These are phyloP conservation scores for Hypoxylon sp. DNA, from an alignment of 2,329 filamentous ascomycete species.

Conservation along the genomic window DNA sequence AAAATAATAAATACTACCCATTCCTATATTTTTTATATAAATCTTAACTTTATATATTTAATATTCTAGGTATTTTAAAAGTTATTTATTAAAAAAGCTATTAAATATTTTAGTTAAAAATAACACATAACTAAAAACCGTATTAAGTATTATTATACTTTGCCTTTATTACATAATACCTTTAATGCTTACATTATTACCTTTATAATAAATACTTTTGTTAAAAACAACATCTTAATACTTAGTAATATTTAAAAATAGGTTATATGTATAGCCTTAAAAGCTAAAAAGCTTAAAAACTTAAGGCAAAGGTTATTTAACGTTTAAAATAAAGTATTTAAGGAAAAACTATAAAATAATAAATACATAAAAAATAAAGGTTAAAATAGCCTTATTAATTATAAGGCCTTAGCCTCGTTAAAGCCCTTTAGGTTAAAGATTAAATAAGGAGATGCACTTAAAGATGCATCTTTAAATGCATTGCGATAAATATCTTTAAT, in stretches of 20 bases:
- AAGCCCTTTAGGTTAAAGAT: no score
- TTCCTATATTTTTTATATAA: constrained; percentile 2
- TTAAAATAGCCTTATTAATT: not conserved
- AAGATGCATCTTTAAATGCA: no score
- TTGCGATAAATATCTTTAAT: no score
- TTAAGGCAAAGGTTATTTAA: not conserved
- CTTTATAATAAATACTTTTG: not conserved
- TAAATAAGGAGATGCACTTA: no score
- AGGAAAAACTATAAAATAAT: not conserved
- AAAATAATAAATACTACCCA: constrained; percentile 2
- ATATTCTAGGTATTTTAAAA: not conserved
- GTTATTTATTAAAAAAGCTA: not conserved
- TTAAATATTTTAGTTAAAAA: not conserved
- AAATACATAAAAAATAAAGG: constrained; percentile 3
- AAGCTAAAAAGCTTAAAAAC: not conserved
- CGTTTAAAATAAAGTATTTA: not conserved
- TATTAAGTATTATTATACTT: not conserved
- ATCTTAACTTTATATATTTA: not conserved
- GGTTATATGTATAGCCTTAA: not conserved
- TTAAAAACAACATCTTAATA: not conserved
- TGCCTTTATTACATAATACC: not conserved
- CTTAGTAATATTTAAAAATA: no score
- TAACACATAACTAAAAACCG: not conserved
- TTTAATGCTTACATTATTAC: not conserved
- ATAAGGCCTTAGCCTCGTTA: no score